Evolutionary conservation across 2,329 filamentous ascomycete species (phyloP).

Genomic region (Penicillium sp.): DNA sequence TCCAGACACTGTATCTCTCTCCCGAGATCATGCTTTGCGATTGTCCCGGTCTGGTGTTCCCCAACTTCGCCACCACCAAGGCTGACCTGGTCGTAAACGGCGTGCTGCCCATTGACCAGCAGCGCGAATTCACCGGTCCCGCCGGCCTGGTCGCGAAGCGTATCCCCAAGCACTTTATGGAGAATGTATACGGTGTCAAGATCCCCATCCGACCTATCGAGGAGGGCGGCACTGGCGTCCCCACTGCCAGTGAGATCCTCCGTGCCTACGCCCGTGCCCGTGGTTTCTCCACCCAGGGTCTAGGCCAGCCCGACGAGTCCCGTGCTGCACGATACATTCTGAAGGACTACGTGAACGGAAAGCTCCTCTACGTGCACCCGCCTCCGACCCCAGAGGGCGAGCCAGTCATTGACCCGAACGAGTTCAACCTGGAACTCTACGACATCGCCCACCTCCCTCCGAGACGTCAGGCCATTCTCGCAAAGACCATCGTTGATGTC

Average conservation of each 20-base stretch:
- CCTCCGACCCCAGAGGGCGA: constrained; percentile 55
- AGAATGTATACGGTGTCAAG: constrained; percentile 89
- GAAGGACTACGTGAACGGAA: constrained; percentile 97
- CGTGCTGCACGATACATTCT: constrained; percentile 82
- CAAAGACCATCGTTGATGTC: constrained; percentile 44
- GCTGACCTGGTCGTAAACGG: constrained; percentile 94
- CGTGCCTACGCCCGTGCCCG: constrained; percentile 80
- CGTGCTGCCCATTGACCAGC: constrained; percentile 90
- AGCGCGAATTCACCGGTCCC: constrained; percentile 87
- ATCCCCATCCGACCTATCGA: constrained; percentile 76
- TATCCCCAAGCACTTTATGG: constrained; percentile 82
- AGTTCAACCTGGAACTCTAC: constrained; percentile 89
- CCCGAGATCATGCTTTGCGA: constrained; percentile 89
- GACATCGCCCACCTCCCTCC: constrained; percentile 74
- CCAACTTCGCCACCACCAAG: constrained; percentile 95
- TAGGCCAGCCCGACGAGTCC: constrained; percentile 88
- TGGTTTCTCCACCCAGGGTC: constrained; percentile 84
- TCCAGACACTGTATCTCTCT: constrained; percentile 94
- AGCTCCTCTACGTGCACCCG: constrained; percentile 85
- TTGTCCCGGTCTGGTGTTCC: constrained; percentile 97
- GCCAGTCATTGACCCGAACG: constrained; percentile 57
- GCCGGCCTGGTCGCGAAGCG: constrained; percentile 75
- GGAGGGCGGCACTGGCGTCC: constrained; percentile 85
- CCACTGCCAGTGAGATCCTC: constrained; percentile 80
- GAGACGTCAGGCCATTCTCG: constrained; percentile 64